Conservation (phyloP, 345 rosid genomes). For the Salix caprea region DNA sequence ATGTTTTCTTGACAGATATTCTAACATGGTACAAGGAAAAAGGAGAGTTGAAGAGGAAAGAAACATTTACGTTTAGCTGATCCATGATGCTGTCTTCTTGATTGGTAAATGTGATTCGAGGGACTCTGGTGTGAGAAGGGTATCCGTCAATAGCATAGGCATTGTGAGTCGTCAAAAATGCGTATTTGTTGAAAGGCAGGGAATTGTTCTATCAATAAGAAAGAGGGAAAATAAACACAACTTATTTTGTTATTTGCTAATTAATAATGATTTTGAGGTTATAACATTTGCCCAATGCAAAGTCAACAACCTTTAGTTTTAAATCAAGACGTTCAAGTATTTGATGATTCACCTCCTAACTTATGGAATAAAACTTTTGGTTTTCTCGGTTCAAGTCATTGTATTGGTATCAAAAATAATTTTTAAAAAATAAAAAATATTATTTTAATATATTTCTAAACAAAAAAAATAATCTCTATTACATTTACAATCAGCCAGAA, state of each 20-base stretch:
- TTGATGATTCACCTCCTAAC: no score
- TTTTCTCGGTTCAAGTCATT: no score
- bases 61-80: constrained; percentile 47
- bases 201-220: constrained; percentile 45
- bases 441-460: no score
- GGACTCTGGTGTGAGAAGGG: constrained; percentile 44
- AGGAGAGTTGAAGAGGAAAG: neutral
- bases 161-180: constrained; percentile 67
- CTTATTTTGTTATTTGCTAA: neutral
- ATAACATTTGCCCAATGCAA: no score
- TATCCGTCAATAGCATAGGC: constrained; percentile 57
- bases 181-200: constrained; percentile 64
- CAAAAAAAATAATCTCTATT: no score
- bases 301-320: neutral
- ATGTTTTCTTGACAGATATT: no score
- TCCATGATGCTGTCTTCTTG: constrained; percentile 63
- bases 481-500: no score
- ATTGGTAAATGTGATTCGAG: constrained; percentile 46
- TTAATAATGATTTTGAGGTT: no score
- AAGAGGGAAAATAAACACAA: neutral
- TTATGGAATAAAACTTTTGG: no score
- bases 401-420: no score
- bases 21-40: neutral
- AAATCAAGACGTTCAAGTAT: no score
- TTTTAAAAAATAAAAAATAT: no score